These are phyloP conservation scores for Blepharisma stoltei DNA, from an alignment of 73 alveolate species.

Conservation along the genomic window DNA sequence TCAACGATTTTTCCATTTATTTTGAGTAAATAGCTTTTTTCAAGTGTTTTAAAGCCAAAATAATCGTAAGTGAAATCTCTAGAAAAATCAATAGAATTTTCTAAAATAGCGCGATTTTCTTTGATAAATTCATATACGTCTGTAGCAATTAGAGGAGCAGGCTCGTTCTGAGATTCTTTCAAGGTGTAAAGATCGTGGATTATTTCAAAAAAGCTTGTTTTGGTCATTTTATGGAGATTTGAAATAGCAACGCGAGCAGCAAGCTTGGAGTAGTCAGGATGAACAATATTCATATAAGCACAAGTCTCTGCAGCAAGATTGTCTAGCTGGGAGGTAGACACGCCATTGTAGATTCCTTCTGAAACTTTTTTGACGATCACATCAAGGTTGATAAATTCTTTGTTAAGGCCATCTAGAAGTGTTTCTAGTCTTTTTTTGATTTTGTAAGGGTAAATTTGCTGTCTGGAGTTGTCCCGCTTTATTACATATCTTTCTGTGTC, in stretches of 20 bases:
- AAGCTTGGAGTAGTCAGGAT: slow-evolving; percentile 81
- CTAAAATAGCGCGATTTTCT: background rate
- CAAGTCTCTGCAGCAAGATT: slow-evolving; percentile 87
- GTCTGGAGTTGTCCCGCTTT: slow-evolving; percentile 57
- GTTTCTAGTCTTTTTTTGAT: slow-evolving; percentile 51
- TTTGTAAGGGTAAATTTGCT: slow-evolving; percentile 49
- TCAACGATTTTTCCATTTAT: slow-evolving; percentile 63
- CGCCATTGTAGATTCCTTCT: slow-evolving; percentile 62
- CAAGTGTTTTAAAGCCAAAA: slow-evolving; percentile 95
- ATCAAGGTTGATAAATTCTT: slow-evolving; percentile 46
- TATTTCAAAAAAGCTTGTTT: slow-evolving; percentile 44
- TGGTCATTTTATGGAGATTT: slow-evolving; percentile 84
- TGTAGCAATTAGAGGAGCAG: slow-evolving; percentile 61
- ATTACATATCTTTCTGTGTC: slow-evolving; percentile 43
- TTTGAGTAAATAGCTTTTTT: slow-evolving; percentile 57
- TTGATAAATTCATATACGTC: slow-evolving; percentile 60
- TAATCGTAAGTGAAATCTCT: slow-evolving; percentile 86
- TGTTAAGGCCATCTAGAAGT: slow-evolving; percentile 56
- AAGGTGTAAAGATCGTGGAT: no score
- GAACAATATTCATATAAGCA: slow-evolving; percentile 75
- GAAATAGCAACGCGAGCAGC: slow-evolving; percentile 94
- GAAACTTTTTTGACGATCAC: slow-evolving; percentile 48
- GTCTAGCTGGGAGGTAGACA: slow-evolving; percentile 80
- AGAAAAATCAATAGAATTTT: slow-evolving; percentile 16
- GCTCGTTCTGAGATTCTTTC: slow-evolving; percentile 37